Conservation (phyloP, 2,329 filamentous ascomycete genomes). For the Lasiodiplodia sp. region DNA sequence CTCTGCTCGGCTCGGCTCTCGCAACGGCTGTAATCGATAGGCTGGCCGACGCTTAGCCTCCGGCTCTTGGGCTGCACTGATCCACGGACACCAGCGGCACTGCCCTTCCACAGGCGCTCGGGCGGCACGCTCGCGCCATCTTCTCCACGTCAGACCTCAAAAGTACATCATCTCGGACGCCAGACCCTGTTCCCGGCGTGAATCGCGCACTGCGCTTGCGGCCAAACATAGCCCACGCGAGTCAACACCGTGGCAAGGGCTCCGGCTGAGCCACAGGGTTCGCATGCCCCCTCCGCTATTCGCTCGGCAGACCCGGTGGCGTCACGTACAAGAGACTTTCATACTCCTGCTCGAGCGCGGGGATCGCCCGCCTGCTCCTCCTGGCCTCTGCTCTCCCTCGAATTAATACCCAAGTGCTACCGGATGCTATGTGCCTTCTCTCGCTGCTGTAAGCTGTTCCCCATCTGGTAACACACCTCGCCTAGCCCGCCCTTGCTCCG, state of each 20-base stretch:
- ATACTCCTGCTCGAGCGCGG: conserved; percentile 13
- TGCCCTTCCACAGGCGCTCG: conserved; percentile 17
- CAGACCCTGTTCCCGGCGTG: conserved; percentile 30
- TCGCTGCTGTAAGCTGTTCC: conserved; percentile 23
- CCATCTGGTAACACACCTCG: conserved; percentile 23
- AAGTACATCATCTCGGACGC: conserved; percentile 22
- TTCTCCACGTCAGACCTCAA: conserved; percentile 29
- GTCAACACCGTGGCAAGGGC: conserved; percentile 28
- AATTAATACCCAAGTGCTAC: conserved; percentile 22
- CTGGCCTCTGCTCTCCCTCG: conserved; percentile 9
- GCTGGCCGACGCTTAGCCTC: conserved; percentile 15
- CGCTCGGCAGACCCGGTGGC: conserved; percentile 30
- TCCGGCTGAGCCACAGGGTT: conserved; percentile 28
- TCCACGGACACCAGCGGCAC: conserved; percentile 27
- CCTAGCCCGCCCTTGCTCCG: conserved; percentile 23
- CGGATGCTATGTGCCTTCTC: conserved; percentile 19
- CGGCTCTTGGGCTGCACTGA: conserved; percentile 24
- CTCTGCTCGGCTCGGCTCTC: background rate
- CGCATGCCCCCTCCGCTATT: conserved; percentile 26
- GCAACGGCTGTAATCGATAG: conserved; percentile 12
- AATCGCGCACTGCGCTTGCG: conserved; percentile 23
- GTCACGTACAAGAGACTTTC: conserved; percentile 30
- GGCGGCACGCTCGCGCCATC: conserved; percentile 24
- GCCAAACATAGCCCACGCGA: conserved; percentile 29
- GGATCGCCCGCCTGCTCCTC: conserved; percentile 24